These are phyloP conservation scores for Aspergillus ochraceus DNA, from an alignment of 2,329 filamentous ascomycete genomes.

Conservation along the genomic window DNA sequence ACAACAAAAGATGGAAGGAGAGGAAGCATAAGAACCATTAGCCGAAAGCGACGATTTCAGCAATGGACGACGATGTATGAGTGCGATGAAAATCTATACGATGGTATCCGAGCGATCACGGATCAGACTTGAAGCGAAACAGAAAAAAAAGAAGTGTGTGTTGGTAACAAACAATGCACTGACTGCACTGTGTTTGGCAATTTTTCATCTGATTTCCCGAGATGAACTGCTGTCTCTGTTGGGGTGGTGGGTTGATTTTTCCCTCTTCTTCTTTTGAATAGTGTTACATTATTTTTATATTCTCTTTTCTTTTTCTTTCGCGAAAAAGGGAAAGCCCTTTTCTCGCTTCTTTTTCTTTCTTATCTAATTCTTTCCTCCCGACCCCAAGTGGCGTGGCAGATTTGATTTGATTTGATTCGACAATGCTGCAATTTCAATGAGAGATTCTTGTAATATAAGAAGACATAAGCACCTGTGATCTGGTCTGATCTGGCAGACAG, in stretches of 20 bases:
- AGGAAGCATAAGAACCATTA: conserved; percentile 1
- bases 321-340: not conserved
- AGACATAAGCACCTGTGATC: not conserved
- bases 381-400: not conserved
- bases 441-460: not conserved
- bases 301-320: not conserved
- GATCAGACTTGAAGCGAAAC: not conserved
- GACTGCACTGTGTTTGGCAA: not conserved
- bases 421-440: not conserved
- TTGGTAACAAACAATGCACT: not conserved
- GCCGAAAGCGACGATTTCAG: not conserved
- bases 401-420: not conserved
- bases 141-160: not conserved
- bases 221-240: not conserved
- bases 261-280: not conserved
- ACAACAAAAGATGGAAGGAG: not conserved
- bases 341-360: not conserved
- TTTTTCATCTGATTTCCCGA: conserved; percentile 1
- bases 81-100: conserved; percentile 22
- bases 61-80: conserved; percentile 23
- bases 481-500: not conserved
- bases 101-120: conserved; percentile 13
- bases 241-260: not conserved
- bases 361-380: not conserved
- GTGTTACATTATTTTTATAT: not conserved